phyloP scores from a whole-genome alignment of 2,329 filamentous ascomycete species.

The Penicillium thymicola region DNA sequence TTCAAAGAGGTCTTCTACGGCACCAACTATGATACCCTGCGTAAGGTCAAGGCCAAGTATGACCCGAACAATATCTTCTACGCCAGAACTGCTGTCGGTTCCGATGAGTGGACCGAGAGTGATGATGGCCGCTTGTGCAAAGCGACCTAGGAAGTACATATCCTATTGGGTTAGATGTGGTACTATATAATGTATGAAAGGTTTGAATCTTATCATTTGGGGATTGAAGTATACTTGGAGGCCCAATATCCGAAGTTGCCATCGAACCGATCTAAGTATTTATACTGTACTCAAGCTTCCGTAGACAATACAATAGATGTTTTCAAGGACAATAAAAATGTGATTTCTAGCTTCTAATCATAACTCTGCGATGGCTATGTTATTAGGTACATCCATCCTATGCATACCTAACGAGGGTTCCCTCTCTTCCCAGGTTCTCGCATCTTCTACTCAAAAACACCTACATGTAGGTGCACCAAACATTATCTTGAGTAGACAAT shows the following conservation, averaged over 20 bases:
- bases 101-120: conserved; percentile 3
- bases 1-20: conserved; percentile 40
- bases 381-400: neutral
- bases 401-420: neutral
- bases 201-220: too few relatives aligned
- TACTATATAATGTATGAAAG: neutral
- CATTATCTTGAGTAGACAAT: neutral
- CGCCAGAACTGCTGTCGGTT: conserved; percentile 13
- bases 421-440: neutral
- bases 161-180: neutral
- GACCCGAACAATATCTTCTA: conserved; percentile 38
- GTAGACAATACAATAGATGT: neutral
- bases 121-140: conserved; percentile 1
- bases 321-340: neutral
- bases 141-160: neutral
- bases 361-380: neutral
- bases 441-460: neutral
- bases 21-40: conserved; percentile 33
- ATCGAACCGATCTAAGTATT: neutral
- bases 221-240: neutral
- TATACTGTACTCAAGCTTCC: neutral
- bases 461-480: neutral
- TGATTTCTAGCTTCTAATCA: neutral
- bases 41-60: conserved; percentile 38
- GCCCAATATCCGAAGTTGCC: neutral